Base-by-base conservation (phyloP, 805 yeast species). In the Starmerella roubikii region DNA sequence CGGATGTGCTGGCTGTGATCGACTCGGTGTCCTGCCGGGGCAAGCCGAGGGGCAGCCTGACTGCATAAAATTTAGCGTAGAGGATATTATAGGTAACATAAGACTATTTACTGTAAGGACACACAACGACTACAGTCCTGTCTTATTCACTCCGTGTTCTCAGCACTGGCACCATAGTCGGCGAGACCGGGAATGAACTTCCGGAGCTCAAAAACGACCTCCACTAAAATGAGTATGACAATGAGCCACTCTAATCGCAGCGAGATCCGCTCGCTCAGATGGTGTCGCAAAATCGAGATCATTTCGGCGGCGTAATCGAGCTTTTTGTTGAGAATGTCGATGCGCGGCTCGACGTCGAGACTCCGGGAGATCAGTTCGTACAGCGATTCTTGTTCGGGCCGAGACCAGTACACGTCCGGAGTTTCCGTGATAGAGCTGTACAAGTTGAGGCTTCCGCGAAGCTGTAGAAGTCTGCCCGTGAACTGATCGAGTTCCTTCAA, bases 361-460 rank as follows among this genome's bases (percentile, higher is more conserved):
- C 71, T 72, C 34, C 69, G 69, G 0, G 93, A 78, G 7, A 83
- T 74, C 16, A 72, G 67, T 35, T 75, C 71, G 57, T 83, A 86
- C 9, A 84, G 73, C 38, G 68, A 67, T 54, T 86, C 96, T 38
- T 86, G 62, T 25, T 74, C 73, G 1, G 95, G 93, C 54, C 85
- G 94, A 33, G 83, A 71, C 96, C 96, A 86, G 58, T 85, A 86
- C 31, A 84, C 60, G 56, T 86, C 96, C 0, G 96, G 96, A 0
- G 93, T 83, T 50, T 85, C 95, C 23, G 83, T 82, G 42, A 86
- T 66, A 52, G 85, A 94, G 9, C 88, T 79, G 57, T 86, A 84
- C 24, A 86, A 61, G 50, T 86, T 86, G 48, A 86, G 66, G 48
- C 78, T 78, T 1, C 94, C 94, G 43, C 96, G 64, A 12, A 86